phyloP scores from a whole-genome alignment of 805 yeast genomes.

The Lachancea fermentati region DNA sequence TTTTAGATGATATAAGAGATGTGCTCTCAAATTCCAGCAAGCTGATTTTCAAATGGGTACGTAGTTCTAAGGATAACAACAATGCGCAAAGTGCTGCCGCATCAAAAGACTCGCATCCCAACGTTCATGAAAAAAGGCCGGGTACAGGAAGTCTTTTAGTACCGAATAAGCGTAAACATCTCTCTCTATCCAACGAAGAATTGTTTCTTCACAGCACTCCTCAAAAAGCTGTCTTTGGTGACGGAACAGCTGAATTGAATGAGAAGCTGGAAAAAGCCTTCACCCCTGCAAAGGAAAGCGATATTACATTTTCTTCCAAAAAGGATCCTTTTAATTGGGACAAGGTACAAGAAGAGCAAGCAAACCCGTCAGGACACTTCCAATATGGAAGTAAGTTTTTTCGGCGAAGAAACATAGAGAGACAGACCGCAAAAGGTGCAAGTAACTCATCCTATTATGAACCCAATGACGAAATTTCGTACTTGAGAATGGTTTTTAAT shows the following conservation, averaged over 20 bases:
- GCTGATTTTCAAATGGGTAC: too few species aligned
- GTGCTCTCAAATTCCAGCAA: too few species aligned
- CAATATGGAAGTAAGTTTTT: slow-evolving; percentile 38
- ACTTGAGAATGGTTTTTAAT: slow-evolving; percentile 31
- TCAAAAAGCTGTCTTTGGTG: not conserved
- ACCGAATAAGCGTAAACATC: too few species aligned
- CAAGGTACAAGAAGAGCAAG: slow-evolving; percentile 11
- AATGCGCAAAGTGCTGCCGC: too few species aligned
- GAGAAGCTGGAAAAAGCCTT: slow-evolving; percentile 7
- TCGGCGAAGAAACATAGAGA: slow-evolving; percentile 14
- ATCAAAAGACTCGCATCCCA: too few species aligned
- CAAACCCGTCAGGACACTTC: slow-evolving; percentile 1
- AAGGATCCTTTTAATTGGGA: slow-evolving; percentile 31
- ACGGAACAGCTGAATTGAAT: slow-evolving; percentile 2
- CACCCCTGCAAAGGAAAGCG: slow-evolving; percentile 7
- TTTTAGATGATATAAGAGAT: too few species aligned
- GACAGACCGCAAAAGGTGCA: slow-evolving; percentile 1
- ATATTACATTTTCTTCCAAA: slow-evolving; percentile 10
- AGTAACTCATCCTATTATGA: slow-evolving; percentile 14
- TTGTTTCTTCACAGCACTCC: not conserved
- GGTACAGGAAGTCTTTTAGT: too few species aligned
- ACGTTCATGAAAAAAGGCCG: too few species aligned
- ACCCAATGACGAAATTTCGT: slow-evolving; percentile 25
- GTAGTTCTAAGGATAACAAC: too few species aligned
- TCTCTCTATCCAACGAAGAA: slow-evolving; percentile 1